Conservation (phyloP, 192 early-diverging fungal genomes). For the Coemansia sp. region DNA sequence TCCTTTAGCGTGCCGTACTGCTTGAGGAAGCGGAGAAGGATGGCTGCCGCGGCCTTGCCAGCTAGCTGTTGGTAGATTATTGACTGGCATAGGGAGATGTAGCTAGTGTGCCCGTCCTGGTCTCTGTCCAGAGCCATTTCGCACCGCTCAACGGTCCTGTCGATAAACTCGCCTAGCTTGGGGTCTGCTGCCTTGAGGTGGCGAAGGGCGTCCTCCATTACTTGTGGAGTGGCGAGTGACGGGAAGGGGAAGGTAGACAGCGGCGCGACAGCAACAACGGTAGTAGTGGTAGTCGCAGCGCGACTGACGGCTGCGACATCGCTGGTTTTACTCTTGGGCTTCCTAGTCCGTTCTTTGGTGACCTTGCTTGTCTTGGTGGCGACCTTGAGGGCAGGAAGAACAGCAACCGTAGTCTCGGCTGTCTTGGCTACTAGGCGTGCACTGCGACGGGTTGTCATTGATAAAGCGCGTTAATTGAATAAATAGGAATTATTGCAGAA, state of each 20-base stretch:
- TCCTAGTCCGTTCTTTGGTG: slow-evolving; percentile 6
- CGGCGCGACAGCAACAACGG: neutral
- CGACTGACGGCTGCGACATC: neutral
- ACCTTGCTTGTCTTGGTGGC: slow-evolving; percentile 14
- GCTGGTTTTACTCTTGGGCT: slow-evolving; percentile 2
- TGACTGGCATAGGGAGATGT: slow-evolving; percentile 44
- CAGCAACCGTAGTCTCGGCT: neutral
- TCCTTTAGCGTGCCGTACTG: slow-evolving; percentile 53
- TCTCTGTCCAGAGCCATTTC: slow-evolving; percentile 31
- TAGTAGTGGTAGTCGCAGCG: neutral
- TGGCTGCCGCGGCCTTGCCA: slow-evolving; percentile 69
- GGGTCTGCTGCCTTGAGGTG: slow-evolving; percentile 54
- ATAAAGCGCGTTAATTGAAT: neutral
- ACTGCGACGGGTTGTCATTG: slow-evolving; percentile 31
- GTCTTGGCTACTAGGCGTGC: slow-evolving; percentile 34
- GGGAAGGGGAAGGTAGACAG: neutral
- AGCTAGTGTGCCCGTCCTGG: slow-evolving; percentile 32
- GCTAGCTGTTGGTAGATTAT: slow-evolving; percentile 76
- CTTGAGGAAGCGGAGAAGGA: slow-evolving; percentile 59
- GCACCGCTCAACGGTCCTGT: slow-evolving; percentile 30
- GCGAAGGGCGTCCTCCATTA: slow-evolving; percentile 39
- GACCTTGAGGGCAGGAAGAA: neutral
- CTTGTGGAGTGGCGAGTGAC: slow-evolving; percentile 18
- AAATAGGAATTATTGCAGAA: neutral
- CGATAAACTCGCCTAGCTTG: slow-evolving; percentile 52